A percentile compares a stretch with the other conserved stretches of the same genome.
Evolutionary conservation across 345 rosid genomes (phyloP).

Genomic region (Euphorbia pulcherrima): DNA sequence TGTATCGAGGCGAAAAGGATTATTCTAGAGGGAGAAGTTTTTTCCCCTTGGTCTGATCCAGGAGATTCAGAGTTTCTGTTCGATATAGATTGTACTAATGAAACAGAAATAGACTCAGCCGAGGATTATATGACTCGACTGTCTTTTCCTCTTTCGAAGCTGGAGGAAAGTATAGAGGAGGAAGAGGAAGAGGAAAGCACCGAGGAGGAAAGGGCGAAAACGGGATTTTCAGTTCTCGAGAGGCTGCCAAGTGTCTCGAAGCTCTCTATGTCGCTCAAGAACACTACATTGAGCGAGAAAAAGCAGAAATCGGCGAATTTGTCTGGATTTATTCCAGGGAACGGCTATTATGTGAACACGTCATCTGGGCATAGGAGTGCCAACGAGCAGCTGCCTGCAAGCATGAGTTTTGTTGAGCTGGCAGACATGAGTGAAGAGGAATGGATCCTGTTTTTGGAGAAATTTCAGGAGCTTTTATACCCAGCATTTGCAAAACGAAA

Average conservation of each 20-base stretch:
- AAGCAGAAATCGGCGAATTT: slow-evolving; percentile 37
- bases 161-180: slow-evolving; percentile 80
- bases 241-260: slow-evolving; percentile 48
- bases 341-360: slow-evolving; percentile 41
- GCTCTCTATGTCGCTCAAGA: slow-evolving; percentile 73
- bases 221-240: slow-evolving; percentile 29
- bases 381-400: slow-evolving; percentile 75
- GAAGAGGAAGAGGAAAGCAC: slow-evolving; percentile 65
- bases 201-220: slow-evolving; percentile 48
- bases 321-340: slow-evolving; percentile 45
- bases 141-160: slow-evolving; percentile 57
- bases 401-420: slow-evolving; percentile 71
- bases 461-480: slow-evolving; percentile 59
- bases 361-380: slow-evolving; percentile 89
- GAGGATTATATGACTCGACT: slow-evolving; percentile 44
- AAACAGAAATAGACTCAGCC: slow-evolving; percentile 36
- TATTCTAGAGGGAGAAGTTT: slow-evolving; percentile 51
- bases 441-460: slow-evolving; percentile 72
- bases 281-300: slow-evolving; percentile 52
- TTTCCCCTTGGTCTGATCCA: slow-evolving; percentile 51
- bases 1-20: slow-evolving; percentile 83
- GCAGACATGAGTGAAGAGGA: slow-evolving; percentile 84
- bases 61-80: slow-evolving; percentile 73
- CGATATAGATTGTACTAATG: slow-evolving; percentile 65
- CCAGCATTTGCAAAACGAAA: slow-evolving; percentile 73